These are phyloP conservation scores for Nicotiana tabacum DNA, from an alignment of 257 asterid species.

Conservation along the genomic window DNA sequence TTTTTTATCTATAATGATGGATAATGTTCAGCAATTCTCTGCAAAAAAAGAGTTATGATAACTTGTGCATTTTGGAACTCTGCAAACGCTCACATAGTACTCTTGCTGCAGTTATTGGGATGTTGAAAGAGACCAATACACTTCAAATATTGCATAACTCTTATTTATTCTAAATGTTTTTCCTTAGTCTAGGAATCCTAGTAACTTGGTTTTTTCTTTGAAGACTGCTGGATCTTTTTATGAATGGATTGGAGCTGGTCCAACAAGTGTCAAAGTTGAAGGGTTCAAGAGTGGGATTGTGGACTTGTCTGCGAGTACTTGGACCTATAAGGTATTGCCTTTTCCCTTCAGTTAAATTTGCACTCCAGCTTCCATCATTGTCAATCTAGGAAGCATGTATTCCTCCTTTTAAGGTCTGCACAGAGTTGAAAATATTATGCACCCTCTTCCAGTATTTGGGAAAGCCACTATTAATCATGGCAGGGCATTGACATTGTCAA, in stretches of 20 bases:
- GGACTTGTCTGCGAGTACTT: constrained; percentile 55
- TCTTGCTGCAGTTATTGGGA: background rate
- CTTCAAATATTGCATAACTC: background rate
- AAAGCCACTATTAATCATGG: background rate
- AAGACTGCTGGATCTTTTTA: constrained; percentile 87
- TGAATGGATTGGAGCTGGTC: constrained; percentile 91
- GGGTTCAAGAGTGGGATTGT: constrained; percentile 61
- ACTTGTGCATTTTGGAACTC: background rate
- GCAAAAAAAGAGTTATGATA: background rate
- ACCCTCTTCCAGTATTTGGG: background rate
- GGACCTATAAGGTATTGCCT: constrained; percentile 68
- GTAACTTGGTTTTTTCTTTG: constrained; percentile 8
- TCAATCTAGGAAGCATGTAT: background rate
- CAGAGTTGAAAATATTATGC: background rate
- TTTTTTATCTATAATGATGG: background rate
- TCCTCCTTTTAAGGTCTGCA: background rate
- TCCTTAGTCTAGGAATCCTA: background rate
- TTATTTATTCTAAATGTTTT: background rate
- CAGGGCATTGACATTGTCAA: background rate
- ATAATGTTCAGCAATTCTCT: background rate
- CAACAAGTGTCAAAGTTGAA: constrained; percentile 56
- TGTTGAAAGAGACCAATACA: constrained; percentile 1
- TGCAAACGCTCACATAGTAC: background rate
- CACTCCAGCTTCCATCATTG: background rate
- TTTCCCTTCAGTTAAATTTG: constrained; percentile 4